Evolutionary conservation across 495 filamentous ascomycete species (phyloP).

Genomic region (Letharia lupina): DNA sequence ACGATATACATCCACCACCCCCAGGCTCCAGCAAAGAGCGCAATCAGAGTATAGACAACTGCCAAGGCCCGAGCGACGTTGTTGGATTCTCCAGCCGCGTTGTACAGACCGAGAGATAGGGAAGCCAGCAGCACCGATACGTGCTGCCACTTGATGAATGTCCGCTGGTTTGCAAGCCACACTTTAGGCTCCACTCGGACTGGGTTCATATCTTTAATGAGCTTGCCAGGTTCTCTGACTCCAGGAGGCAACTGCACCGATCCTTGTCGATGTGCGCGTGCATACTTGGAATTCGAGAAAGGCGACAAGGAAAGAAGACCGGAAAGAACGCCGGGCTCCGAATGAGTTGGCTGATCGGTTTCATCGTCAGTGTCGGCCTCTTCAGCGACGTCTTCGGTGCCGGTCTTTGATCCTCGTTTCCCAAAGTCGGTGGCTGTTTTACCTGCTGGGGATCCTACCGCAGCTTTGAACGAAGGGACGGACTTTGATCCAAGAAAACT

Average conservation of each 20-base stretch:
- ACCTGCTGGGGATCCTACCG: slow-evolving; percentile 53
- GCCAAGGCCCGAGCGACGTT: slow-evolving; percentile 64
- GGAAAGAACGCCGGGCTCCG: slow-evolving; percentile 29
- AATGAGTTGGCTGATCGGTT: slow-evolving; percentile 20
- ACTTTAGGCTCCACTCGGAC: slow-evolving; percentile 92
- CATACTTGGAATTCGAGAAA: slow-evolving; percentile 65
- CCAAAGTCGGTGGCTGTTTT: slow-evolving; percentile 32
- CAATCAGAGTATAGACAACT: slow-evolving; percentile 71
- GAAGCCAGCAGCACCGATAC: slow-evolving; percentile 77
- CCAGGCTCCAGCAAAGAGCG: slow-evolving; percentile 76
- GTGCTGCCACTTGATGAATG: slow-evolving; percentile 97
- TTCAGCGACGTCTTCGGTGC: slow-evolving; percentile 30
- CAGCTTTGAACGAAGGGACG: slow-evolving; percentile 45
- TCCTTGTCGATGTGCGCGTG: slow-evolving; percentile 41
- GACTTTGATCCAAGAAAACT: slow-evolving; percentile 56
- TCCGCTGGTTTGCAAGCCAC: slow-evolving; percentile 94
- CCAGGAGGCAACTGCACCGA: slow-evolving; percentile 61
- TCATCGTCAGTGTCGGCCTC: slow-evolving; percentile 39
- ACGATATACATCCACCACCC: slow-evolving; percentile 74
- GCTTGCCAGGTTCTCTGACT: slow-evolving; percentile 68
- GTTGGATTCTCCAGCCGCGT: slow-evolving; percentile 68
- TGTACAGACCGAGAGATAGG: slow-evolving; percentile 76
- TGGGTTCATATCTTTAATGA: slow-evolving; percentile 89
- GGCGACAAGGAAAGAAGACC: slow-evolving; percentile 56
- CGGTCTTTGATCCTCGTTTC: slow-evolving; percentile 22